Evolutionary conservation across 352 stramenopile genomes (phyloP), one percentile per base, ranked within the genome.

Genomic region (Pythium sp.): DNA sequence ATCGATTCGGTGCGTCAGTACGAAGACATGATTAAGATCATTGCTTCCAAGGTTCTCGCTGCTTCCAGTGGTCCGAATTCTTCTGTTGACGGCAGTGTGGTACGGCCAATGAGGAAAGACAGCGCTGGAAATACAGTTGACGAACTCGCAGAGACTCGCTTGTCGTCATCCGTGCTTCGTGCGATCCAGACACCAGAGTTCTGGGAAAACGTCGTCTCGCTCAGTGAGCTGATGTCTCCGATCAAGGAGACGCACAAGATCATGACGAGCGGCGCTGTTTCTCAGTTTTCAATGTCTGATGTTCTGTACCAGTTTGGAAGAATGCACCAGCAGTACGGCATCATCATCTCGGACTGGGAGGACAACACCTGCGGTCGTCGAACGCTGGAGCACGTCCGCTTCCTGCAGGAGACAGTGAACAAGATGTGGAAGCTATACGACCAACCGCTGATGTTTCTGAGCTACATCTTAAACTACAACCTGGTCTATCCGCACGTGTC

Each of bases 21-120:
- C 65, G 83, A 92, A 72, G 85, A 93, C 47, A 88, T 91, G 83
- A 90, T 93, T 70, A 93, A 93, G 70, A 90, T 91, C 51, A 89
- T 93, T 41, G 78, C 83, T 5, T 80, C 77, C 0, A 89, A 89
- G 67, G 78, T 86, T 46, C 59, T 81, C 28, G 67, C 73, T 30
- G 78, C 75, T 0, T 74, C 69, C 2, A 62, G 53, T 28, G 54
- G 36, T 8, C 12, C 56, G 0, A 36, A 3, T 49, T 9, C 11
- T 38, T 47, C 63, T 62, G 5, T 7, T 49, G 32, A 34, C 7
- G 8, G 59, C 22, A 63, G 49, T 8, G 51, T 15, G 58, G 30
- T 24, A 28, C 76, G 71, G 32, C 51, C 58, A 26, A 32, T 54
- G 53, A 60, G 82, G 8, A 84, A 88, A 75, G 75, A 84, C 61